These are phyloP conservation scores for Pyrenula aspistea DNA, from an alignment of 495 filamentous ascomycete species.

Conservation along the genomic window DNA sequence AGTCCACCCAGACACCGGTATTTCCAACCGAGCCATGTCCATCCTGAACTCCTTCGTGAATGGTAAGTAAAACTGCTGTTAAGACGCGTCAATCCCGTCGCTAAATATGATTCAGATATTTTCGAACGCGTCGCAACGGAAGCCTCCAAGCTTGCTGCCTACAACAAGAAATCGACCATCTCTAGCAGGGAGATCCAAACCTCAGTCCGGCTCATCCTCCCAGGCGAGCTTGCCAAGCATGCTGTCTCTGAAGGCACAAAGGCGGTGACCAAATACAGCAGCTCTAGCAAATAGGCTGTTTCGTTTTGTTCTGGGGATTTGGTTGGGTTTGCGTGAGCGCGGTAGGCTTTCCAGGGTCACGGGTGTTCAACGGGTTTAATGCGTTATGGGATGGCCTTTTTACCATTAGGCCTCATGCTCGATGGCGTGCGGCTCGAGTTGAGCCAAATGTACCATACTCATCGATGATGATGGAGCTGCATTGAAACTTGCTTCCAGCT, in stretches of 20 bases:
- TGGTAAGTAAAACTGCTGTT: slow-evolving; percentile 46
- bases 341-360: slow-evolving; percentile 47
- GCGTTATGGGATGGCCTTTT: slow-evolving; percentile 82
- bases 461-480: neutral
- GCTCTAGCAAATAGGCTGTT: slow-evolving; percentile 87
- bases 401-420: slow-evolving; percentile 4
- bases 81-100: slow-evolving; percentile 8
- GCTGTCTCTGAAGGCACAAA: slow-evolving; percentile 99
- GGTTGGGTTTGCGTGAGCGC: slow-evolving; percentile 35
- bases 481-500: neutral
- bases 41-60: slow-evolving; percentile 99
- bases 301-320: slow-evolving; percentile 33
- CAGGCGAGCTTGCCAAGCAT: slow-evolving; percentile 98
- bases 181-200: slow-evolving; percentile 99
- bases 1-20: slow-evolving; percentile 99
- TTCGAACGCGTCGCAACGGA: slow-evolving; percentile 99
- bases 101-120: slow-evolving; percentile 58
- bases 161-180: slow-evolving; percentile 99
- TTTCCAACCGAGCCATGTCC: slow-evolving; percentile 99
- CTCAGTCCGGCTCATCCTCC: slow-evolving; percentile 93
- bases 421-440: neutral
- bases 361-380: slow-evolving; percentile 64
- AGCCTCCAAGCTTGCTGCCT: slow-evolving; percentile 96
- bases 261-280: slow-evolving; percentile 99
- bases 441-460: neutral